phyloP scores from a whole-genome alignment of 2,329 filamentous ascomycete species.

The Pseudogymnoascus sp. region DNA sequence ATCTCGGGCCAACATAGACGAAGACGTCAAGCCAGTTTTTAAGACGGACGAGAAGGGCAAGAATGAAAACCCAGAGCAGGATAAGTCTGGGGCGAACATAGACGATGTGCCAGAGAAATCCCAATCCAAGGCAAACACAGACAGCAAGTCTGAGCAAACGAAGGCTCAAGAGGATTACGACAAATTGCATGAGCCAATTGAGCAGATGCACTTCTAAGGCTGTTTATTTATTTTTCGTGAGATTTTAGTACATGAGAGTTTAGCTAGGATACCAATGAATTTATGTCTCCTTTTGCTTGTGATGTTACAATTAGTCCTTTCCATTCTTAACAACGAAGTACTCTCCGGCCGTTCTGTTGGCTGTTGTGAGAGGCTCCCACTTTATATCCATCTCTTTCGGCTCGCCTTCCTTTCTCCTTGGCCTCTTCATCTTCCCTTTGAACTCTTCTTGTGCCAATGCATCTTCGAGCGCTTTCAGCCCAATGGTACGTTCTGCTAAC shows the following conservation, averaged over 20 bases:
- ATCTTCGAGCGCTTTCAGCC: constrained; percentile 47
- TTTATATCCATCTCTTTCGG: constrained; percentile 6
- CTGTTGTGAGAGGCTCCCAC: constrained; percentile 27
- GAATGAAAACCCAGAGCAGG: constrained; percentile 21
- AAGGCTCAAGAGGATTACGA: constrained; percentile 29
- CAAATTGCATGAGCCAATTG: constrained; percentile 22
- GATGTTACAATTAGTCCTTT: constrained; percentile 14
- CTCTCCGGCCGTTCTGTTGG: constrained; percentile 27
- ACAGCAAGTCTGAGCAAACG: neutral
- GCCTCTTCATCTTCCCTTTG: constrained; percentile 39
- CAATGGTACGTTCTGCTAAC: constrained; percentile 50
- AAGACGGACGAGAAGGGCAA: constrained; percentile 11
- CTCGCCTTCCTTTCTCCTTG: constrained; percentile 18
- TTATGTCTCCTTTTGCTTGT: constrained; percentile 6
- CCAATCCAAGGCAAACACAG: neutral
- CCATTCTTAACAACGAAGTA: constrained; percentile 32
- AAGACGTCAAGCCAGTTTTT: neutral
- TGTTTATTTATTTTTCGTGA: neutral
- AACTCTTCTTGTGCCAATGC: constrained; percentile 54
- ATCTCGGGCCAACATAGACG: neutral
- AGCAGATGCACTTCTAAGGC: constrained; percentile 18
- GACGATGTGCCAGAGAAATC: constrained; percentile 3
- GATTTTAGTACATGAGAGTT: constrained; percentile 1
- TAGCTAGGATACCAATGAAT: constrained; percentile 8
- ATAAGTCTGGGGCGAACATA: constrained; percentile 7